Evolutionary conservation across 352 stramenopile genomes (phyloP).

Genomic region (Phytophthora rubi): DNA sequence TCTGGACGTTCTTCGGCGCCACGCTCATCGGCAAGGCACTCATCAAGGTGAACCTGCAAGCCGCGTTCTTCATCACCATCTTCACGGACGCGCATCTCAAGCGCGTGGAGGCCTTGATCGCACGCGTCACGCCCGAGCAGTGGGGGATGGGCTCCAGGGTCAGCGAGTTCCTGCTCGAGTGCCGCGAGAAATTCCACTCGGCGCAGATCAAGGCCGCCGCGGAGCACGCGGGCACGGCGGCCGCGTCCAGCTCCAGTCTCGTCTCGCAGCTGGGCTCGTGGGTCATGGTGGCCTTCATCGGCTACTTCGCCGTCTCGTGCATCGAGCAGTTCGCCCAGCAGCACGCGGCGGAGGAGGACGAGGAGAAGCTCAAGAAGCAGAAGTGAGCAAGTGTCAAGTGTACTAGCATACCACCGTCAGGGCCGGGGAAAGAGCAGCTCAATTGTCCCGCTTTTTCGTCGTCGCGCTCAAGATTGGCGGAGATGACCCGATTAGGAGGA

Average conservation of each 20-base stretch:
- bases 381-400: conserved; percentile 36
- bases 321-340: conserved; percentile 93
- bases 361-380: conserved; percentile 85
- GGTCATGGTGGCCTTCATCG: conserved; percentile 90
- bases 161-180: conserved; percentile 88
- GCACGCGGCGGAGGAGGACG: conserved; percentile 87
- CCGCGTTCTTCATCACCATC: conserved; percentile 92
- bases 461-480: background rate
- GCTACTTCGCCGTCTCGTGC: conserved; percentile 90
- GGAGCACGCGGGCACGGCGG: conserved; percentile 57
- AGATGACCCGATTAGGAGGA: conserved; percentile 14
- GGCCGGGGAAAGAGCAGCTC: conserved; percentile 4
- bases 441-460: background rate
- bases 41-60: conserved; percentile 93
- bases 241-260: conserved; percentile 56
- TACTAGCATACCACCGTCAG: conserved; percentile 11
- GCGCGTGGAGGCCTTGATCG: conserved; percentile 88
- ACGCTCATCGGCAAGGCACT: conserved; percentile 94
- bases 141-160: conserved; percentile 84
- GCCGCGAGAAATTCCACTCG: conserved; percentile 88
- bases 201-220: conserved; percentile 61
- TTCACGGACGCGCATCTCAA: conserved; percentile 88
- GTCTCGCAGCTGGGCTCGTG: conserved; percentile 82
- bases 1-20: conserved; percentile 95
- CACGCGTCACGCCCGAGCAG: conserved; percentile 64